Base-by-base conservation (phyloP, 2,329 filamentous ascomycete genomes). In the Hypoxylon sp. region DNA sequence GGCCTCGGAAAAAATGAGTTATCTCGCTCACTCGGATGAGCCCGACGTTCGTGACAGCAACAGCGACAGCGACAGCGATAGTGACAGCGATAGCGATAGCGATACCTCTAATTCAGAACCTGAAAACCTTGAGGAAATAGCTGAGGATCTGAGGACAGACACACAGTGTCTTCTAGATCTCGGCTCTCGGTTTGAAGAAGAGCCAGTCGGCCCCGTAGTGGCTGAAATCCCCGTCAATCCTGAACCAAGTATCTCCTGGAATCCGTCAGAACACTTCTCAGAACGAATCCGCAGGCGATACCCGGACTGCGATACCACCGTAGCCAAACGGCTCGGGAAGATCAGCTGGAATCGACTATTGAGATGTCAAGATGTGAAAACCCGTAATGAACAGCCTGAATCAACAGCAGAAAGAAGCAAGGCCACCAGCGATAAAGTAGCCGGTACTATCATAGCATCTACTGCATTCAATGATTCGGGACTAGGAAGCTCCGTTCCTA, bases 81-180 rank as follows among this genome's bases (percentile, higher is more conserved):
- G 38, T n/a, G 38, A 43, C 7, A 43, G 38, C 11, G 17, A 21
- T 7, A 17, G 7, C 14, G 38, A 21, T 17, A 43, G 17, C 17
- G 38, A 30, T 17, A 32, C 23, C 25, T 50, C 25, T 19, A 14
- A 50, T 32, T 32, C n/a, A 17, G 46, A 19, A 11, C 13, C 25
- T 50, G 46, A 50, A 21, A 62, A 67, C 11, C 41, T 70, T 28
- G 67, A 67, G 2, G 65, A 68, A 7, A 70, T 72, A 19, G 69
- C 65, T 28, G 69, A 72, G 23, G 69, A 72, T 49, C 57, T 72
- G n/a, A 61, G 57, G 28, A 72, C 52, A 10, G 69, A 72, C 36
- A 57, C 65, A 10, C 52, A 70, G 34, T 70, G 69, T 32, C 65
- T 72, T 9, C 45, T 72, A 14, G 67, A 72, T 17, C 53, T 72